Conservation (phyloP, 768 basidiomycete species). For the Clitopilus hobsonii region DNA sequence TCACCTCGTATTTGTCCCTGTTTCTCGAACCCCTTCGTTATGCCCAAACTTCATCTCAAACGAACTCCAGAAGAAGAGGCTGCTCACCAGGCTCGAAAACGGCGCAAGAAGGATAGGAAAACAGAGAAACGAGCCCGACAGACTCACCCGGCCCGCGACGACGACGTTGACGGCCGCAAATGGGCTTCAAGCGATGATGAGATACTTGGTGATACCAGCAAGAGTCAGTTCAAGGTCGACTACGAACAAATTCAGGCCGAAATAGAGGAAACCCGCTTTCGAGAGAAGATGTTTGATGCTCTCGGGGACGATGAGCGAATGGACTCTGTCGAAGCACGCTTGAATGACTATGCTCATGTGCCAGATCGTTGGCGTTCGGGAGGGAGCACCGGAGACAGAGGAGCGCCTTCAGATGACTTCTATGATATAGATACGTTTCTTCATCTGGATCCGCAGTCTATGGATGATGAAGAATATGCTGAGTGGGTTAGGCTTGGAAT, state of each 20-base stretch:
- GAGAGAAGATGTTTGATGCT: constrained; percentile 69
- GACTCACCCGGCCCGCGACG: background rate
- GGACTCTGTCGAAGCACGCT: constrained; percentile 53
- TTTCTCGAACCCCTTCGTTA: constrained; percentile 11
- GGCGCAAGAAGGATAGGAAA: constrained; percentile 29
- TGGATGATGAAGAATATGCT: constrained; percentile 87
- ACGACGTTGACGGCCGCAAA: constrained; percentile 25
- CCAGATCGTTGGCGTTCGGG: constrained; percentile 62
- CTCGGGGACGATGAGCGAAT: constrained; percentile 70
- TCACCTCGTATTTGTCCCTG: constrained; percentile 5
- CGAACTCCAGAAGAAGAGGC: constrained; percentile 58
- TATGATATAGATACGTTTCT: constrained; percentile 29
- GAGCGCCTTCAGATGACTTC: constrained; percentile 13
- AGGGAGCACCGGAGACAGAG: constrained; percentile 18
- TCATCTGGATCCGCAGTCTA: constrained; percentile 39
- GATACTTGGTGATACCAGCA: constrained; percentile 9
- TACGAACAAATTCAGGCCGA: constrained; percentile 47
- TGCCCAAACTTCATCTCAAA: constrained; percentile 58
- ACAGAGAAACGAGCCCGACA: constrained; percentile 20
- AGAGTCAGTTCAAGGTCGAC: constrained; percentile 27
- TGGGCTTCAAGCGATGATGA: constrained; percentile 49
- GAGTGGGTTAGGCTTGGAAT: constrained; percentile 86
- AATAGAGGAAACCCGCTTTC: constrained; percentile 61
- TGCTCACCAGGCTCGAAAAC: constrained; percentile 35
- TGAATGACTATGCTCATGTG: constrained; percentile 69